Evolutionary conservation across 495 filamentous ascomycete species (phyloP), one percentile per base, ranked within the genome.

Genomic region (Neurospora sp.): DNA sequence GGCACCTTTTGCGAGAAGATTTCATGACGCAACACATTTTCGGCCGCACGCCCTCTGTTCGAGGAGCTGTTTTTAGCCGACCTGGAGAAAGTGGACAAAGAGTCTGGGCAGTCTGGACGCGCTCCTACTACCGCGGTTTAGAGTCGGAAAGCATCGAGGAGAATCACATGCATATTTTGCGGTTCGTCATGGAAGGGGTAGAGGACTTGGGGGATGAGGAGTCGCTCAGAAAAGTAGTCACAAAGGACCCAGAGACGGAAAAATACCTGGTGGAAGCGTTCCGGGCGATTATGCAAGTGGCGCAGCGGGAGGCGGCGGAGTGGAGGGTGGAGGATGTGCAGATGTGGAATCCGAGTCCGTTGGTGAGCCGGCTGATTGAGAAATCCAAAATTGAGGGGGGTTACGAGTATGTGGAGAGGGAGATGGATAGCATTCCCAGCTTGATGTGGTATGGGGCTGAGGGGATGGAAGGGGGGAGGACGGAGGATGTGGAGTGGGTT

Each of bases 1-100:
- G 96, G 95, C 94, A 97, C n/a, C n/a, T n/a, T 79, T 88, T 94
- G 80, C 88, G 96, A 42, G 94, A 98, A 83, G 92, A 96, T 45
- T 97, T 93, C 78, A 91, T 94, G 72, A 86, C 85, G 2, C 81
- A 86, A 61, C 85, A 87, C 69, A 81, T 85, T 35, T 85, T 85
- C 69, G 81, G 82, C 0, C 83, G 81, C 40, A 81, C 81, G 1
- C 93, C 94, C 0, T 69, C 78, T 0, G 80, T 91, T 73, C 91
- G 92, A 79, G 94, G 94, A 1, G 92, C 91, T 10, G 88, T 92
- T 8, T 74, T 79, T 38, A 83, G 84, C 16, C 79, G 86, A 35
- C 42, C 70, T 22, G 87, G 87, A 9, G 20, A 12, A 2, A 53
- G 9, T 2, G 45, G 45, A 20, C 0, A 53, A 27, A 12, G 45